Evolutionary conservation across 352 stramenopile species (phyloP).

Genomic region (Phytophthora pseudosyringae): DNA sequence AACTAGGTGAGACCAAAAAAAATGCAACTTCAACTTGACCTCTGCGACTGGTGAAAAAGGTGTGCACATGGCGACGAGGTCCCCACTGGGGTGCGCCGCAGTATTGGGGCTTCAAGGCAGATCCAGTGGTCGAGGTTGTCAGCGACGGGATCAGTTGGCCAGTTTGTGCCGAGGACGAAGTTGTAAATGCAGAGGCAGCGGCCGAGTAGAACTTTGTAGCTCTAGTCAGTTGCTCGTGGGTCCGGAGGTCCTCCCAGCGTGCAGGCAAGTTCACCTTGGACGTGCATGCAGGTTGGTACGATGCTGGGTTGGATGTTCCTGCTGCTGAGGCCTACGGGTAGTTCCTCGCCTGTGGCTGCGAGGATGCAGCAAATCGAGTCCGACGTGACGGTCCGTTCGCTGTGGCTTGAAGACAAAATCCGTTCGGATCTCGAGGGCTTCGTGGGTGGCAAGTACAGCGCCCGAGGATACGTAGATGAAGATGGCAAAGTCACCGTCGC

Average conservation of each 20-base stretch:
- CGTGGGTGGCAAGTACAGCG: constrained; percentile 13
- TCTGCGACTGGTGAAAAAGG: constrained; percentile 21
- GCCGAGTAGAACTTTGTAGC: constrained; percentile 1
- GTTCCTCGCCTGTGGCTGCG: constrained; percentile 21
- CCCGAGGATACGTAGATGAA: constrained; percentile 13
- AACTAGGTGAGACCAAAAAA: constrained; percentile 7
- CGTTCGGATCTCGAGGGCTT: constrained; percentile 18
- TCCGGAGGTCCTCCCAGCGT: constrained; percentile 17
- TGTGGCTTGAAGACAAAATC: constrained; percentile 8
- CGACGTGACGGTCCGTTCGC: constrained; percentile 11
- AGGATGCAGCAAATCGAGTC: background rate
- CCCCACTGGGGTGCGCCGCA: background rate
- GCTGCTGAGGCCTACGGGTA: constrained; percentile 25
- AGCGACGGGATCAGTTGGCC: constrained; percentile 11
- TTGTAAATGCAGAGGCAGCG: constrained; percentile 3
- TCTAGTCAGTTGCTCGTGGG: constrained; percentile 18
- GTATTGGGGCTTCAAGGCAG: constrained; percentile 2
- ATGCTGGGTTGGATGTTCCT: constrained; percentile 19
- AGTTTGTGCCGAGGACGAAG: constrained; percentile 4
- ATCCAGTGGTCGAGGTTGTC: constrained; percentile 20
- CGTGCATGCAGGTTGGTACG: background rate
- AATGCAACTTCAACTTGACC: constrained; percentile 24
- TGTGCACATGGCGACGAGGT: no score
- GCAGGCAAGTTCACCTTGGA: constrained; percentile 6
- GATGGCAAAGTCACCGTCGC: constrained; percentile 2